Evolutionary conservation across 495 filamentous ascomycete species (phyloP), one percentile per base, ranked within the genome.

Genomic region (Daldinia decipiens): DNA sequence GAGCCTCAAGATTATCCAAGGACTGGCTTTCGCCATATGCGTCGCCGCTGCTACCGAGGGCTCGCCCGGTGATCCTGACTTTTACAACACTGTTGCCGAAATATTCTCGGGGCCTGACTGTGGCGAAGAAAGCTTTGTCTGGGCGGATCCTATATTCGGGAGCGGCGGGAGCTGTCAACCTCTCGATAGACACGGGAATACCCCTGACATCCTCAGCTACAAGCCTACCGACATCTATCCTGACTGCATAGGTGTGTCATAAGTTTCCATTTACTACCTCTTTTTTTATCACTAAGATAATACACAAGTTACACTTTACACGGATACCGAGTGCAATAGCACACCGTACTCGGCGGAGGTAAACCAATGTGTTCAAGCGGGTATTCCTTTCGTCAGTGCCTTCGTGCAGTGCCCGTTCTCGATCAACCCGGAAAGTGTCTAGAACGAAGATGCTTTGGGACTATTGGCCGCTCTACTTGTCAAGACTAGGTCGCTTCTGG

Each of bases 181-280:
- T 50, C 68, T 71, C 13, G 68, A 71, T 34, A 65, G 62, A 13
- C 61, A 71, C 19, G 68, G 50, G 19, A 71, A 71, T 51, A 71
- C 68, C 32, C 68, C 68, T 19, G 68, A 71, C 52, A 71, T 71
- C 51, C 62, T 71, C 6, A 71, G 68, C 40, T 71, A 71, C 19
- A 71, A 21, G 51, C 31, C 68, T 29, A 66, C 57, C 4, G 55
- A 62, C 4, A 71, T 71, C 51, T 71, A 71, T 34, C 62, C 68
- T 3, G 68, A 71, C 15, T 71, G 68, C 24, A n/a, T 65, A 13
- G 68, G 68, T 71, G 24, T 6, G 61, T 32, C 1, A 6, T 24
- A 2, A 24, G 19, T 47, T 21, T 8, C 4, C 13, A 1, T 24
- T 7, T 19, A 19, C 5, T 53, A 5, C 12, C 26, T 27, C 17